Evolutionary conservation across 805 yeast species (phyloP).

Genomic region (Ogataea chonburiensis): DNA sequence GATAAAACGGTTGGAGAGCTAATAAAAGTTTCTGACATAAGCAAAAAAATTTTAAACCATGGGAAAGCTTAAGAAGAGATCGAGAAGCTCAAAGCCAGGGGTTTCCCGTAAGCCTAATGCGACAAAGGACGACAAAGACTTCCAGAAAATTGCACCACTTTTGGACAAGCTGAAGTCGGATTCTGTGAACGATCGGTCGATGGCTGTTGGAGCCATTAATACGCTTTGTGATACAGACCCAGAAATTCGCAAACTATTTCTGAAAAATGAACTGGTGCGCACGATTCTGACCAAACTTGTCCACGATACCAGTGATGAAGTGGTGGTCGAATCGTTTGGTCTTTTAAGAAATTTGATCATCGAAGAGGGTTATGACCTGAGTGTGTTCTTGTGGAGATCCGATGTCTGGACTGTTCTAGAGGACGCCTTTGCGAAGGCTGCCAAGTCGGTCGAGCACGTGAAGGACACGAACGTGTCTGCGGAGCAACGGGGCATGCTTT

Average conservation of each 20-base stretch:
- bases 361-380: constrained; percentile 86
- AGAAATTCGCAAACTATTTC: constrained; percentile 55
- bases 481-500: constrained; percentile 45
- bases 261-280: constrained; percentile 71
- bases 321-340: constrained; percentile 79
- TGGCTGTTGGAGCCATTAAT: constrained; percentile 73
- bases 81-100: constrained; percentile 42
- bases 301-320: constrained; percentile 67
- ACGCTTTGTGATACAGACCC: constrained; percentile 65
- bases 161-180: constrained; percentile 61
- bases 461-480: constrained; percentile 26
- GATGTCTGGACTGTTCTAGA: constrained; percentile 68
- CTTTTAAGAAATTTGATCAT: constrained; percentile 74
- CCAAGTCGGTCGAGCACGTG: constrained; percentile 46
- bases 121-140: constrained; percentile 22
- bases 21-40: constrained; percentile 6
- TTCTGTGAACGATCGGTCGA: constrained; percentile 67
- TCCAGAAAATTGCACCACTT: constrained; percentile 61
- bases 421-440: constrained; percentile 49
- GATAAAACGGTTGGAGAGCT: background rate
- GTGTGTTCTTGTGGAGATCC: constrained; percentile 72
- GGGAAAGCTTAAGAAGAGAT: constrained; percentile 76
- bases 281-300: constrained; percentile 62
- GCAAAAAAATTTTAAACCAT: constrained; percentile 34
- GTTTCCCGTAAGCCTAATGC: constrained; percentile 5